Evolutionary conservation across 495 filamentous ascomycete genomes (phyloP).

Genomic region (Daldinia grandis): DNA sequence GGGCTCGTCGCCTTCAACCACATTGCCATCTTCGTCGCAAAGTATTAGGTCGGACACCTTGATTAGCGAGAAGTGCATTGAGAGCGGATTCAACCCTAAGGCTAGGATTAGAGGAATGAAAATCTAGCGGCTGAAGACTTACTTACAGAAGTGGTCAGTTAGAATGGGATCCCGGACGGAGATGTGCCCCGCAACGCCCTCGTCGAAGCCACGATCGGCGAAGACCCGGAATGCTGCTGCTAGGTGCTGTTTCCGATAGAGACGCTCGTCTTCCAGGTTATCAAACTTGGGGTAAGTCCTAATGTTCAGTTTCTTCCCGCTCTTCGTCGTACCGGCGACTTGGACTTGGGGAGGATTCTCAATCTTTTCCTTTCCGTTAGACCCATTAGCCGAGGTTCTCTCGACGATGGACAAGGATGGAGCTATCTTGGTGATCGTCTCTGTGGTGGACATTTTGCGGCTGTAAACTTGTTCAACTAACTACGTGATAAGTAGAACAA

Average conservation of each 20-base stretch:
- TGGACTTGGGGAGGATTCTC: slow-evolving; percentile 42
- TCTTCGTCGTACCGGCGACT: slow-evolving; percentile 48
- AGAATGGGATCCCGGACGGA: slow-evolving; percentile 57
- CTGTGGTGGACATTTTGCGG: slow-evolving; percentile 24
- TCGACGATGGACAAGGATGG: not conserved
- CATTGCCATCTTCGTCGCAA: slow-evolving; percentile 60
- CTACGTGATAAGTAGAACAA: not conserved
- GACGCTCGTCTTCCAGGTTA: slow-evolving; percentile 65
- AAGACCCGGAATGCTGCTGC: slow-evolving; percentile 78
- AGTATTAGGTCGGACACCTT: slow-evolving; percentile 61
- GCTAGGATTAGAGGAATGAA: not conserved
- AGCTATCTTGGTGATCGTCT: slow-evolving; percentile 14
- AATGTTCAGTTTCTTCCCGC: slow-evolving; percentile 56
- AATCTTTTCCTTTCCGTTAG: slow-evolving; percentile 24
- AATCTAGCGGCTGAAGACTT: not conserved
- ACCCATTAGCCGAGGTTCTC: slow-evolving; percentile 5
- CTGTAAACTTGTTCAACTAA: not conserved
- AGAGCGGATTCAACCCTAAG: slow-evolving; percentile 60
- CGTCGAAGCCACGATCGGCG: slow-evolving; percentile 72
- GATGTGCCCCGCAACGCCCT: slow-evolving; percentile 71
- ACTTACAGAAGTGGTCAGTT: slow-evolving; percentile 59
- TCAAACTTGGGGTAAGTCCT: slow-evolving; percentile 67
- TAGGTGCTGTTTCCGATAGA: slow-evolving; percentile 76
- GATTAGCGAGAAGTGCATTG: slow-evolving; percentile 65
- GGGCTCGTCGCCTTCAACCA: slow-evolving; percentile 58